Base-by-base conservation (phyloP, 495 filamentous ascomycete species). In the Lineolata rhizophorae region DNA sequence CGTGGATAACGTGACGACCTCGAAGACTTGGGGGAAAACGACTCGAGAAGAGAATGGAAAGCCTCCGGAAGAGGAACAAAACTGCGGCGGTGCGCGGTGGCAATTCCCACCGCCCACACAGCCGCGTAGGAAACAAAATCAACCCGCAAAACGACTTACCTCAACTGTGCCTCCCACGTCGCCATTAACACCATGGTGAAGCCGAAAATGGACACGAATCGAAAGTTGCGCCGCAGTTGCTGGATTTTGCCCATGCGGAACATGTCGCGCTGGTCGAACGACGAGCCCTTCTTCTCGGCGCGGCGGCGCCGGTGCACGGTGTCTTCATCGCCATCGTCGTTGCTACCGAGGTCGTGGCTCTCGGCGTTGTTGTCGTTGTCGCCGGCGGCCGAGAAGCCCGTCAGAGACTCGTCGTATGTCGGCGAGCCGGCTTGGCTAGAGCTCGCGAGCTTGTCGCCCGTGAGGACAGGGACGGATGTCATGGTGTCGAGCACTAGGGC, bases 81-180 rank as follows among this genome's bases (percentile, higher is more conserved):
- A n/a, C n/a, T n/a, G n/a, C n/a, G n/a, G n/a, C n/a, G n/a, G n/a
- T n/a, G n/a, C n/a, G n/a, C n/a, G n/a, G n/a, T n/a, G n/a, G n/a
- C n/a, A n/a, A n/a, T n/a, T n/a, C n/a, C n/a, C n/a, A n/a, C n/a
- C n/a, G n/a, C n/a, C n/a, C n/a, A n/a, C n/a, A n/a, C n/a, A n/a
- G n/a, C n/a, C n/a, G n/a, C n/a, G n/a, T n/a, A n/a, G n/a, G n/a
- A n/a, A n/a, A n/a, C n/a, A n/a, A n/a, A n/a, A n/a, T n/a, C 17
- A 17, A 6, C 14, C 17, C 6, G 28, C 6, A 30, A 30, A 13
- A 5, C 5, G 6, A 39, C 37, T 14, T 14, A 42, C 42, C 32
- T 39, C 34, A 46, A 19, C 3, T 37, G 32, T n/a, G 34, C 35
- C 16, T 46, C 43, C 41, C 43, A 46, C 30, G 38, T 41, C 24